Conservation (phyloP, 495 filamentous ascomycete species). For the Entonaema liquescens region DNA sequence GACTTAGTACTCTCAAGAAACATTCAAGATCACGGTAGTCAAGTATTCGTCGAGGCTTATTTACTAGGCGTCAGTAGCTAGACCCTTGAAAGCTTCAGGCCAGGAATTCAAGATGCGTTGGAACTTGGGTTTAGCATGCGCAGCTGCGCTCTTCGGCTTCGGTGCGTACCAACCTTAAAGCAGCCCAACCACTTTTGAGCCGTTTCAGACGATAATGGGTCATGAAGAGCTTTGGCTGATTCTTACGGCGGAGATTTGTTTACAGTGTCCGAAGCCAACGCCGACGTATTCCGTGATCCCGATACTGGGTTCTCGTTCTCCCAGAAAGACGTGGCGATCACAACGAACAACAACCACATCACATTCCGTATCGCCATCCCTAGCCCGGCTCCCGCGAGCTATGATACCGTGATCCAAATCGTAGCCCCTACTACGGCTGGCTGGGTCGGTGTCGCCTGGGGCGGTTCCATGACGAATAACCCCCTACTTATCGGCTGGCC, state of each 20-base stretch:
- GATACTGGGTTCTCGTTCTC: conserved; percentile 62
- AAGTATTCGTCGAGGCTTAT: neutral
- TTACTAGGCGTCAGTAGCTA: neutral
- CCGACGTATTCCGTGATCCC: conserved; percentile 51
- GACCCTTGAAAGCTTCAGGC: neutral
- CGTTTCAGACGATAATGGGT: neutral
- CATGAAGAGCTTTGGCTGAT: conserved; percentile 7
- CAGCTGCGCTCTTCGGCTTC: conserved; percentile 35
- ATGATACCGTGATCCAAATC: conserved; percentile 55
- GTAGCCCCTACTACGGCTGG: conserved; percentile 52
- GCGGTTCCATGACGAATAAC: conserved; percentile 52
- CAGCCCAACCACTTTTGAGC: neutral
- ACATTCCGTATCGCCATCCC: conserved; percentile 55
- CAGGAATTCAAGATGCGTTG: conserved; percentile 39
- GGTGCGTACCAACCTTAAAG: conserved; percentile 24
- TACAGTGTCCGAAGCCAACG: conserved; percentile 28
- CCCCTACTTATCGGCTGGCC: conserved; percentile 53
- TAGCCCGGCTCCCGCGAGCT: conserved; percentile 40
- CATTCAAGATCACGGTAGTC: conserved; percentile 4
- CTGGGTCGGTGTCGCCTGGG: conserved; percentile 57
- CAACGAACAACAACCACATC: conserved; percentile 45
- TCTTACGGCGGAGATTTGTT: neutral
- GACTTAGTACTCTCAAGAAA: neutral
- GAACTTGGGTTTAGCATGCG: conserved; percentile 36
- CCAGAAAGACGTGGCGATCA: conserved; percentile 51